These are phyloP conservation scores for Amanita pallidorosea DNA, from an alignment of 768 basidiomycete genomes.

Conservation along the genomic window DNA sequence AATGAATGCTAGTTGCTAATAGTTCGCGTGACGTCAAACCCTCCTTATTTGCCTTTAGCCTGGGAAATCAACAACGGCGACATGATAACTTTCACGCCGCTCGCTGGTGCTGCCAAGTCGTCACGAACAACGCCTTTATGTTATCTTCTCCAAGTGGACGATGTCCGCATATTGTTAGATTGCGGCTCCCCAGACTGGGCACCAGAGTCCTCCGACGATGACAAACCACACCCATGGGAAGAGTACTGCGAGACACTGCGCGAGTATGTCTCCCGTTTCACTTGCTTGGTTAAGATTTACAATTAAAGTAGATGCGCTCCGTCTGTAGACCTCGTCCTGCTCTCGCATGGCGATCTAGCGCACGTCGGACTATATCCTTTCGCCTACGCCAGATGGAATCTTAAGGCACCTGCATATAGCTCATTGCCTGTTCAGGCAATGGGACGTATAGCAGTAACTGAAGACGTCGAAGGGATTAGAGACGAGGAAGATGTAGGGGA, in stretches of 20 bases:
- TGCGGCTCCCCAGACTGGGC: conserved; percentile 88
- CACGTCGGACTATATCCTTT: conserved; percentile 92
- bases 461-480: conserved; percentile 76
- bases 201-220: conserved; percentile 24
- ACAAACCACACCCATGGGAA: conserved; percentile 39
- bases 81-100: conserved; percentile 93
- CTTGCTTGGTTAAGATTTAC: conserved; percentile 6
- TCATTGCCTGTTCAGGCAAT: conserved; percentile 94
- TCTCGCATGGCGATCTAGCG: conserved; percentile 87
- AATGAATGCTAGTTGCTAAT: neutral
- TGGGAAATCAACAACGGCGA: neutral
- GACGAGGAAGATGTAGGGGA: conserved; percentile 65
- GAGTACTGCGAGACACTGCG: conserved; percentile 56
- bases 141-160: conserved; percentile 90
- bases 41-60: conserved; percentile 5
- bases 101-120: conserved; percentile 75
- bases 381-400: conserved; percentile 78
- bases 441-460: conserved; percentile 83
- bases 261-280: conserved; percentile 38
- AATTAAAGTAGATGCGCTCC: conserved; percentile 51
- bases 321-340: conserved; percentile 77
- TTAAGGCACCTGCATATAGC: conserved; percentile 86
- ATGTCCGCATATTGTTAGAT: conserved; percentile 87
- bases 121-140: conserved; percentile 54
- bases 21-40: neutral